Base-by-base conservation (phyloP, 2,329 filamentous ascomycete species). In the Ophiostoma sp. region DNA sequence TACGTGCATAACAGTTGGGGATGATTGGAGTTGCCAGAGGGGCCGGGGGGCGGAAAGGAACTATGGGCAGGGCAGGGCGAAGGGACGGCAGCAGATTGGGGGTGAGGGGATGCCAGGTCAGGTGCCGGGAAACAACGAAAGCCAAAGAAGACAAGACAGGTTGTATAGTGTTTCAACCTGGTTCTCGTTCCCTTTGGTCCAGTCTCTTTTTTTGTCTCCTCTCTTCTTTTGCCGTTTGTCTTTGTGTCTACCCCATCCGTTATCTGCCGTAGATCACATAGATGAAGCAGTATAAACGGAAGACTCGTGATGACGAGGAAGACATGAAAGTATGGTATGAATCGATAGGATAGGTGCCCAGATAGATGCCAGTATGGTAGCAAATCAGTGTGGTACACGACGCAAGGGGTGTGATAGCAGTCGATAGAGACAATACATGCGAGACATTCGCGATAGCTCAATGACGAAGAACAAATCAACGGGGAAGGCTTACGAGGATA, bases 401-500 rank as follows among this genome's bases (percentile, higher is more conserved):
- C 14, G 63, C 63, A 64, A 45, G 63, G 63, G 63, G 7, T 36
- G 27, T 27, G 42, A 14, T 16, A 52, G 47, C n/a, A 11, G 58
- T 12, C 16, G 58, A 62, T 62, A 62, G 52, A 27, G 52, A 11
- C 52, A 12, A 60, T 60, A 40, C 9, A 58, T 11, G 27, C 27
- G 18, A 58, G 18, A 41, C 16, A 14, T 2, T 27, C 27, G 27
- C 27, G 27, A 40, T 12, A 42, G 55, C 60, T 42, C 47, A 42
- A 42, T 14, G 16, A 60, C 14, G 36, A 14, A 68, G 11, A 41
- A 52, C 18, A 47, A 36, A 72, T 70, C 42, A 44, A 38, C 40
- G 70, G 71, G 70, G 27, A 27, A 27, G 80, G 49, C 89, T 85
- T 86, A 93, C 91, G 80, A 93, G 81, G 72, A 91, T 86, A 77